Base-by-base conservation (phyloP, 2,329 filamentous ascomycete species). In the Aspergillus puulaauensis region DNA sequence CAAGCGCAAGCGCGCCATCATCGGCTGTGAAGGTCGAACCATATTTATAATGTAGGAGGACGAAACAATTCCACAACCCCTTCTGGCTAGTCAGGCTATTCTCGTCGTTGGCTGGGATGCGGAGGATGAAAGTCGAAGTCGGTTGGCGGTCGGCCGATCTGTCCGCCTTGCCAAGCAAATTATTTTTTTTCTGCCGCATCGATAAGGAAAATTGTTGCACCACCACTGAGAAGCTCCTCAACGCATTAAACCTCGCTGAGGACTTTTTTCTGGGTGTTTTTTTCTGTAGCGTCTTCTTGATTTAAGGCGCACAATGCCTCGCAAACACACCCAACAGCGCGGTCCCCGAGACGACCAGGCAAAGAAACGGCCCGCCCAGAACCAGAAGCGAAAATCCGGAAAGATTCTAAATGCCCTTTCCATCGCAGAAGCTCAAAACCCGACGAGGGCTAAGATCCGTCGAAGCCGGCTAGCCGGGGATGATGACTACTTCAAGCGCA, bases 1-100 rank as follows among this genome's bases (percentile, higher is more conserved):
- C 70, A 99, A 85, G 71, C 93, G 91, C 76, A 91, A 84, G 57
- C 85, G 83, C 73, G 86, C 81, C 67, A 83, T 82, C 68, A 96
- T 86, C 35, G 75, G 70, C 54, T 73, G 66, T 40, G 78, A 74
- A 37, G 78, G 75, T 64, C 76, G 78, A 61, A 79, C 75, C 74
- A 77, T 77, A 44, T 59, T 70, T 59, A 48, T 47, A 47, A 58
- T 46, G 21, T 48, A 45, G 52, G n/a, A 55, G 21, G n/a, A 6
- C 49, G 23, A 31, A 53, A 43, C 40, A 43, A 54, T 44, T 54
- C 39, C 47, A 40, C 24, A 12, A 24, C n/a, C 6, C 6, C 23
- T 27, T 48, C 41, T 37, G 57, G 54, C 31, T 54, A 47, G 27
- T 31, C 27, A 31, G 9, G 27, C 27, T 51, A 45, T 58, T n/a